These are phyloP conservation scores for Penicillium waksmanii DNA, from an alignment of 495 filamentous ascomycete species.

Conservation along the genomic window DNA sequence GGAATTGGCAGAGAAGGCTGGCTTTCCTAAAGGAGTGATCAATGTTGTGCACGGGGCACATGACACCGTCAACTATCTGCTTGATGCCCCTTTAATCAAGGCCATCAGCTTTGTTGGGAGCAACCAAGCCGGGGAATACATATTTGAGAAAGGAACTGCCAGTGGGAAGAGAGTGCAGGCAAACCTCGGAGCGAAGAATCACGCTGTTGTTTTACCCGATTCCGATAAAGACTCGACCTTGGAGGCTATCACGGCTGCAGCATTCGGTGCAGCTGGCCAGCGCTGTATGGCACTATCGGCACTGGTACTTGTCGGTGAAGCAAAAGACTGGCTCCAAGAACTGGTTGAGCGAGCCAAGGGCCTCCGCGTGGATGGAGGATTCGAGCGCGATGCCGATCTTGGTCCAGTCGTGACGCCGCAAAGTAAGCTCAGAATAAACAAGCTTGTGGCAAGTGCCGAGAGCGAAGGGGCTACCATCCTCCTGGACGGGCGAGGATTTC, in stretches of 20 bases:
- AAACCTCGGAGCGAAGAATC: conserved; percentile 93
- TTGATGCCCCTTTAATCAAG: conserved; percentile 88
- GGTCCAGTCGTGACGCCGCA: conserved; percentile 85
- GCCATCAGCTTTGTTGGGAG: conserved; percentile 88
- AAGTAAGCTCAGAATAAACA: conserved; percentile 77
- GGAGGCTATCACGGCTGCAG: conserved; percentile 84
- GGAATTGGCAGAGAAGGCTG: conserved; percentile 81
- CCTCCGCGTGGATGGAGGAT: conserved; percentile 83
- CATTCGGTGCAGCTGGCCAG: conserved; percentile 90
- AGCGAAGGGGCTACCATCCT: conserved; percentile 84
- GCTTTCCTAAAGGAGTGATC: conserved; percentile 84
- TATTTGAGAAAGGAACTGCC: conserved; percentile 77
- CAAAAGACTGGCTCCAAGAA: conserved; percentile 80
- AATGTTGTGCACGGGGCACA: conserved; percentile 86
- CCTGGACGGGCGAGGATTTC: conserved; percentile 75
- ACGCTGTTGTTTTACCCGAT: conserved; percentile 85
- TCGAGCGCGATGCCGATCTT: conserved; percentile 82
- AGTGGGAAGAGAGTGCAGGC: conserved; percentile 85
- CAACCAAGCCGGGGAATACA: conserved; percentile 92
- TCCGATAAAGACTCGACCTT: conserved; percentile 91
- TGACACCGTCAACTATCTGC: conserved; percentile 86
- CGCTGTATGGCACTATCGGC: conserved; percentile 91
- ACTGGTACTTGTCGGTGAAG: conserved; percentile 83
- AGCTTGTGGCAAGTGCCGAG: conserved; percentile 77
- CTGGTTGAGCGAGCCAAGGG: conserved; percentile 78